Evolutionary conservation across 2,329 filamentous ascomycete genomes (phyloP).

Genomic region (Fusarium tuaranense): DNA sequence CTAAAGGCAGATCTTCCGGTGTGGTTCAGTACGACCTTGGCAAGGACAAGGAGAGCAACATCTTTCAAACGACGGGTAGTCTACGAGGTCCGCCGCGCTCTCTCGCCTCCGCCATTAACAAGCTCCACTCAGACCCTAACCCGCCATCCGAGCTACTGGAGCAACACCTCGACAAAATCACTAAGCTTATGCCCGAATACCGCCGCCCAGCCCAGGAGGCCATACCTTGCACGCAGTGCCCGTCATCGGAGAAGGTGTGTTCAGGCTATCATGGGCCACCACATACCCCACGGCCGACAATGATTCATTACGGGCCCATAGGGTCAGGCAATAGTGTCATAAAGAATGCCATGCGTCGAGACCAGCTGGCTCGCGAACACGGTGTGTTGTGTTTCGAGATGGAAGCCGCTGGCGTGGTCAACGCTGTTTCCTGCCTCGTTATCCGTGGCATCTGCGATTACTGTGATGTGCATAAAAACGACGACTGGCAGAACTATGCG

Average conservation of each 20-base stretch:
- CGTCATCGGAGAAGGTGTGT: too few relatives aligned
- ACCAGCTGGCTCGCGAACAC: neutral
- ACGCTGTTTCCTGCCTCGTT: neutral
- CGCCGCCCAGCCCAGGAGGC: neutral
- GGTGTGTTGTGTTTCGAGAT: constrained; percentile 3
- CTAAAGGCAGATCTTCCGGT: neutral
- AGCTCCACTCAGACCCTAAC: neutral
- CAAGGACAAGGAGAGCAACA: neutral
- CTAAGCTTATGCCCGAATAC: neutral
- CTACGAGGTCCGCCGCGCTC: neutral
- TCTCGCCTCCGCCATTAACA: neutral
- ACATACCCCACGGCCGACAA: neutral
- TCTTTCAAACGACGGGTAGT: neutral
- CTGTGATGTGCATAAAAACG: neutral
- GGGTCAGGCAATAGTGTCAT: neutral
- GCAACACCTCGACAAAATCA: neutral
- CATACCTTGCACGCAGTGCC: too few relatives aligned
- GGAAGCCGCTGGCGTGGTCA: neutral
- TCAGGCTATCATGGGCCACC: neutral
- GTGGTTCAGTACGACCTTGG: neutral
- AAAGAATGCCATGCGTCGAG: neutral
- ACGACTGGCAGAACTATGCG: constrained; percentile 1
- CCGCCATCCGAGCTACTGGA: neutral
- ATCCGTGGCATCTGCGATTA: constrained; percentile 4
- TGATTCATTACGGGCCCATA: neutral